Evolutionary conservation across 148 eudicot genomes (phyloP).

Genomic region (Suaeda aralocaspica): DNA sequence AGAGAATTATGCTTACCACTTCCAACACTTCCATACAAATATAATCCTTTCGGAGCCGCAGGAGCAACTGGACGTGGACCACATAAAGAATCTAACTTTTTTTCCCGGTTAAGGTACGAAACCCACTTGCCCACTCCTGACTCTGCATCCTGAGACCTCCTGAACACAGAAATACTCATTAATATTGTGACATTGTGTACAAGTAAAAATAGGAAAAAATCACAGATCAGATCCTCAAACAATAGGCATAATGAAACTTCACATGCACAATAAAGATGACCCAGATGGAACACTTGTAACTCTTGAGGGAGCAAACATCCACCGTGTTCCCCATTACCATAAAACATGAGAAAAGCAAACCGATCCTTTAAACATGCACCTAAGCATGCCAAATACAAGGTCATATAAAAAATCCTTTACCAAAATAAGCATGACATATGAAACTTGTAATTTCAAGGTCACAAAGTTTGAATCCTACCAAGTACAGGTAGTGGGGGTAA

Average conservation of each 20-base stretch:
- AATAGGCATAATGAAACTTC: not conserved
- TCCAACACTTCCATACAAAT: constrained; percentile 95
- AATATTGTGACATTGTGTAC: not conserved
- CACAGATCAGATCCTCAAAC: not conserved
- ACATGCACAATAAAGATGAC: not conserved
- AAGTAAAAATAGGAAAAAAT: not conserved
- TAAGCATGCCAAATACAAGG: no score
- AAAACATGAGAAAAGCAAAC: not conserved
- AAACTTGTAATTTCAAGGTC: no score
- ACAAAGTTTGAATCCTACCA: no score
- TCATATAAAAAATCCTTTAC: no score
- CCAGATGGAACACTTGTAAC: not conserved
- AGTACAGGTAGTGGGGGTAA: no score
- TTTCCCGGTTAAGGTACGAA: constrained; percentile 87
- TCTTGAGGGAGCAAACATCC: not conserved
- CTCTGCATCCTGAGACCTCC: constrained; percentile 60
- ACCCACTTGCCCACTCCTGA: constrained; percentile 96
- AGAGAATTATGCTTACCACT: constrained; percentile 50
- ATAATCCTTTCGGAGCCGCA: constrained; percentile 88
- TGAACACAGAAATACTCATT: constrained; percentile 28
- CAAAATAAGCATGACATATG: no score
- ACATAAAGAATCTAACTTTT: constrained; percentile 63
- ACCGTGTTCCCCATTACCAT: not conserved
- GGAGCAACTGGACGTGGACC: constrained; percentile 82
- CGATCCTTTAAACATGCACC: not conserved